Evolutionary conservation across 2,329 filamentous ascomycete species (phyloP), one percentile per base, ranked within the genome.

Genomic region (Drechslerella stenobrocha): DNA sequence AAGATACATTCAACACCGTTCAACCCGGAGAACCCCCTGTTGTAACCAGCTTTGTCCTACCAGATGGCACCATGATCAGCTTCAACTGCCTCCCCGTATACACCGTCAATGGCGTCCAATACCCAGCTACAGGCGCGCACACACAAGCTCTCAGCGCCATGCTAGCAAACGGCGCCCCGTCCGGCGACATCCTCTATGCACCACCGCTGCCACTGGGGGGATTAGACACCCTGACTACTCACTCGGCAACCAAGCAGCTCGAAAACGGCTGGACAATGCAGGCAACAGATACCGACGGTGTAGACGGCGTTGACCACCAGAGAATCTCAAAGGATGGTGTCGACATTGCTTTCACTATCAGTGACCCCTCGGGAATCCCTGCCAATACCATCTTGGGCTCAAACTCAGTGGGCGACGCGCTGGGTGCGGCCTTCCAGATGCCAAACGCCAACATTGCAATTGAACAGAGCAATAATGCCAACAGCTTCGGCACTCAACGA

Each of bases 81-180:
- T 60, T 67, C 35, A 67, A 59, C n/a, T 67, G 63, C 32, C 44
- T 67, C 4, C 63, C 63, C 20, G 24, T 60, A 22, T 67, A 59
- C 45, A 52, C 59, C 13, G 63, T 44, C 15, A 55, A 51, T 20
- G 55, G 63, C n/a, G 28, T 51, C 23, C 34, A 51, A 46, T 51
- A 37, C 18, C 34, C 53, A 2, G 56, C 56, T n/a, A 45, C 48
- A 22, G 55, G 55, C 13, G 18, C 44, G 0, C 45, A 48, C 24
- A 20, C 50, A 1, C 55, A 59, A 20, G 34, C 48, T 45, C 51
- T 67, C 18, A 66, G 59, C 20, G 37, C 40, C 23, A 48, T 50
- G 4, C 51, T 47, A 5, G 46, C 20, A 23, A 60, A 46, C 24
- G 24, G 30, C 18, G 13, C 13, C 2, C 11, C 26, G 18, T 23